Evolutionary conservation across 441 rosid genomes (phyloP), one percentile per base, ranked within the genome.

Genomic region (Gossypium davidsonii): DNA sequence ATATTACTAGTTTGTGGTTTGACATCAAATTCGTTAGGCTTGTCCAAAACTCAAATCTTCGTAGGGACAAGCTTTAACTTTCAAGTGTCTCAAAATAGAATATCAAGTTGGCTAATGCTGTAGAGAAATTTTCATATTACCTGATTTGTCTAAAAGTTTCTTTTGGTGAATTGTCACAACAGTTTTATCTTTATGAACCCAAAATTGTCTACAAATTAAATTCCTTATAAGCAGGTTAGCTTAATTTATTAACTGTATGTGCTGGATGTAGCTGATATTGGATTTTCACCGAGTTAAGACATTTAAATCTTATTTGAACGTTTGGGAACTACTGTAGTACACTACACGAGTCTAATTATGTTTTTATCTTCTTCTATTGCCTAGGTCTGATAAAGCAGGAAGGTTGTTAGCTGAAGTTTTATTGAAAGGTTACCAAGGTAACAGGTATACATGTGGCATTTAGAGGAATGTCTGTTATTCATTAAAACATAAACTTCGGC

Each of bases 331-430:
- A 23, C 49, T 49, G n/a, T n/a, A 6, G 0, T 17, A 21, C 64
- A 11, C 6, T 28, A 3, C 23, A 31, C 63, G 2, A 34, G 18
- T 72, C 28, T 61, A 59, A 28, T 23, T 44, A 17, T 53, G 48
- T 31, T 9, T 37, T 26, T 3, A 6, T 63, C 56, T 48, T 70
- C 70, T 76, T 28, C 76, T 60, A 37, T 76, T 78, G 77, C 75
- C 70, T 71, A 94, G 98, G 78, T 81, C 96, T 17, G 96, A 94
- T 70, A 89, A 94, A 85, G 96, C 93, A 18, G 98, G 98, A 76
- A 89, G 77, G 77, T 87, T 92, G 64, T 85, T 94, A 6, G 93
- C 97, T 76, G 97, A 94, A 79, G 91, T 91, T 67, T 79, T 94
- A 65, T 72, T 89, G 83, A 90, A 88, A 74, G 94, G 94, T 61